Evolutionary conservation across 768 basidiomycete species (phyloP), one percentile per base, ranked within the genome.

Genomic region (Suillus spraguei): DNA sequence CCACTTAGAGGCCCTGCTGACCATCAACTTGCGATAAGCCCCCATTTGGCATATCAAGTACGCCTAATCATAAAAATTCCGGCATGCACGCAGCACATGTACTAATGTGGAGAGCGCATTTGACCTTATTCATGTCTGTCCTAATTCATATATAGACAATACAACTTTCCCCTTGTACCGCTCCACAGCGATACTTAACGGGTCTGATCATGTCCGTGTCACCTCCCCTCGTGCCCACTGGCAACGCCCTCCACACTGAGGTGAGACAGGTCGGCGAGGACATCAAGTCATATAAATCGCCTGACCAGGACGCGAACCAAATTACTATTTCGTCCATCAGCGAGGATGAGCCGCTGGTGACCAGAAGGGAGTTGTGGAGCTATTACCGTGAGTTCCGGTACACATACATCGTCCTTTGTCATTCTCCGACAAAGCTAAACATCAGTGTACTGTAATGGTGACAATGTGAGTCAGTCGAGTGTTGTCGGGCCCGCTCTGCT

Each of bases 361-460:
- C 87, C 16, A 80, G 87, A 55, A 83, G 73, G 69, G 92, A 94
- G 70, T 77, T 94, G 9, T 94, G 92, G 92, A 86, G 85, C 60
- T 94, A 92, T 70, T 92, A 92, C 71, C 65, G 90, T 91, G 59
- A 35, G 86, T 83, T 9, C 24, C 8, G n/a, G 4, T 56, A 2
- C 9, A 39, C 38, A 8, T 28, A 11, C 32, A 6, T 58, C 17
- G 6, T 20, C 38, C 36, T 22, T 10, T 39, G 22, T 17, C 28
- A 20, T 58, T 20, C 6, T 28, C 24, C 20, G 8, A 58, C 38
- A 16, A 41, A 13, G 10, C 17, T 13, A 4, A 20, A 28, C 9
- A 5, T 7, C 39, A 93, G 91, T 92, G 63, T 92, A 92, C 70
- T 90, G 87, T 75, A 94, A 92, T 63, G 91, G 91, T 60, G 86